These are phyloP conservation scores for Solanum dulcamara DNA, from an alignment of 257 asterid species.

Conservation along the genomic window DNA sequence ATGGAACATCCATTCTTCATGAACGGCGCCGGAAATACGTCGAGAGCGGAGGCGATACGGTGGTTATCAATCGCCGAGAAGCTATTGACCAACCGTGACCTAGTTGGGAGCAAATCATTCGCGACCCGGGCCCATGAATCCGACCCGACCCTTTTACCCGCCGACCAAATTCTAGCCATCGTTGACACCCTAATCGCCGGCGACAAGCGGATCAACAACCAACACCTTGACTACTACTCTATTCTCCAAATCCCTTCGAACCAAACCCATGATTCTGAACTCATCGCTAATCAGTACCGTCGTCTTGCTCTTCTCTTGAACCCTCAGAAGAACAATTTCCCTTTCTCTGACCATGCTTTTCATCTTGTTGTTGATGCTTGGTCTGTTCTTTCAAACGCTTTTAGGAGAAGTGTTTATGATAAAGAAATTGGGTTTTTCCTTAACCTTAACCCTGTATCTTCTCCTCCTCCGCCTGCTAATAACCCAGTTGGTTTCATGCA, in stretches of 20 bases:
- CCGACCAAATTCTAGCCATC: conserved; percentile 79
- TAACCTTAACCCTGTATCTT: neutral
- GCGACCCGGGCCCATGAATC: conserved; percentile 89
- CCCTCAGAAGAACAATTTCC: conserved; percentile 63
- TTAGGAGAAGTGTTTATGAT: conserved; percentile 54
- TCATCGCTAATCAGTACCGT: conserved; percentile 55
- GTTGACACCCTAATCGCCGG: conserved; percentile 79
- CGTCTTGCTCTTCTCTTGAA: conserved; percentile 44
- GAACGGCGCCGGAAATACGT: conserved; percentile 35
- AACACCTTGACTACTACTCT: conserved; percentile 56
- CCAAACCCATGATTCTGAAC: conserved; percentile 53
- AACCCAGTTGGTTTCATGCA: neutral
- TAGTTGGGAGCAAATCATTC: conserved; percentile 70
- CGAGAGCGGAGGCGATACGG: conserved; percentile 73
- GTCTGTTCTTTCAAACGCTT: conserved; percentile 64
- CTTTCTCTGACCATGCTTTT: conserved; percentile 79
- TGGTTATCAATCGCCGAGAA: conserved; percentile 88
- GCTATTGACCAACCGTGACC: conserved; percentile 70
- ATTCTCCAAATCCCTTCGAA: conserved; percentile 59
- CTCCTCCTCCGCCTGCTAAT: neutral
- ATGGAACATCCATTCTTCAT: conserved; percentile 84
- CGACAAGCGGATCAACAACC: conserved; percentile 65
- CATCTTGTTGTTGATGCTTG: conserved; percentile 69
- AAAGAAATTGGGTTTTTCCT: conserved; percentile 39
- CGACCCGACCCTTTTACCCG: conserved; percentile 65